Conservation (phyloP, 768 basidiomycete genomes). For the Psilocybe cyanescens region DNA sequence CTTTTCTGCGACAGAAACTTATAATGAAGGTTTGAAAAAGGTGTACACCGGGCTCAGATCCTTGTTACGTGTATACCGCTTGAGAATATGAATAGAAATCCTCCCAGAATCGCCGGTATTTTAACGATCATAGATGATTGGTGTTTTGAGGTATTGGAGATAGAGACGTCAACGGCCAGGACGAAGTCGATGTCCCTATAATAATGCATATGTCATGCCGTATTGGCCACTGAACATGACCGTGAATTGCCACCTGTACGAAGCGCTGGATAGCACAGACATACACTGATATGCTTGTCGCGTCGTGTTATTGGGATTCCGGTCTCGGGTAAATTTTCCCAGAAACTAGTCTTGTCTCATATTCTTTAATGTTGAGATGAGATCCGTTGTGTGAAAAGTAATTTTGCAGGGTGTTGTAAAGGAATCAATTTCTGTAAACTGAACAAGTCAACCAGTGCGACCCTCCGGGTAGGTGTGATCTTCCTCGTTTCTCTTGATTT, state of each 20-base stretch:
- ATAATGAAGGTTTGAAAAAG: not conserved
- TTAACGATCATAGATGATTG: not conserved
- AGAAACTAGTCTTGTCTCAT: not conserved
- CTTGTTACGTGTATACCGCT: not conserved
- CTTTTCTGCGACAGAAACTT: not conserved
- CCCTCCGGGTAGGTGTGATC: not conserved
- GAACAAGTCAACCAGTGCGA: not conserved
- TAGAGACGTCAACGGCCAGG: not conserved
- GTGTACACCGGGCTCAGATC: not conserved
- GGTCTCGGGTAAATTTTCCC: not conserved
- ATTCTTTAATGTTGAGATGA: not conserved
- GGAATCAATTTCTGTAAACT: not conserved
- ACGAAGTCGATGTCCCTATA: not conserved
- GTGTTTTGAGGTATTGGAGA: not conserved
- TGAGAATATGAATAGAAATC: not conserved
- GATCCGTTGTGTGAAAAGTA: not conserved
- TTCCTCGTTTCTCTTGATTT: constrained; percentile 2
- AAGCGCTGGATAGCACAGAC: not conserved
- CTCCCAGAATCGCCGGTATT: constrained; percentile 9
- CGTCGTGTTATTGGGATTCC: not conserved
- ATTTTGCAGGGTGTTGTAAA: not conserved
- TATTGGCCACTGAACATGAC: not conserved
- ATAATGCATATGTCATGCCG: not conserved
- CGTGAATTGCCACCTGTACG: not conserved
- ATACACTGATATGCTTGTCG: not conserved